A percentile compares a stretch with the other conserved stretches of the same genome.
Conservation (phyloP, 192 early-diverging fungal genomes). For the Kappamyces sp. region DNA sequence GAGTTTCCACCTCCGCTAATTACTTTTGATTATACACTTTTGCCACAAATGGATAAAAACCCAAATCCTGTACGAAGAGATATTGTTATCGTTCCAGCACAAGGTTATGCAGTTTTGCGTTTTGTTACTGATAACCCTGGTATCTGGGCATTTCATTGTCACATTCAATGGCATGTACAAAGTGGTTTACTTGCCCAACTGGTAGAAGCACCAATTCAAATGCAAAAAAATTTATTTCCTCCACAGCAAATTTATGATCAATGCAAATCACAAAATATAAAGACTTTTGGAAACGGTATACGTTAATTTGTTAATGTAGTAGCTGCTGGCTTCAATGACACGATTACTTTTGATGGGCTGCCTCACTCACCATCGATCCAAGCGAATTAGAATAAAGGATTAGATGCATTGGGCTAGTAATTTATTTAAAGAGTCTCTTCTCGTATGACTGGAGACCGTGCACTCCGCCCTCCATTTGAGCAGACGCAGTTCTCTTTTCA, state of each 20-base stretch:
- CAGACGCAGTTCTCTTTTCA: constrained; percentile 89
- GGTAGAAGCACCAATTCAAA: constrained; percentile 63
- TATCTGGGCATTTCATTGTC: constrained; percentile 82
- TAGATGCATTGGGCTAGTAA: neutral
- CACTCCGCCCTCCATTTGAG: constrained; percentile 95
- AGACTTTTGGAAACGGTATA: constrained; percentile 49
- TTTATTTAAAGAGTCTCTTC: constrained; percentile 59
- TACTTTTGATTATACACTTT: neutral
- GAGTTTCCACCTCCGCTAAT: neutral
- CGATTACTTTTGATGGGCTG: neutral
- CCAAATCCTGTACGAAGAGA: constrained; percentile 73
- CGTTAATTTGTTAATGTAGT: no score
- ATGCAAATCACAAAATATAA: constrained; percentile 54
- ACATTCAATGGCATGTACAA: constrained; percentile 72
- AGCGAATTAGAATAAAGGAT: no score
- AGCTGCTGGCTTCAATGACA: constrained; percentile 50
- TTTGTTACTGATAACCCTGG: constrained; percentile 79
- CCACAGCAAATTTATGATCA: constrained; percentile 55
- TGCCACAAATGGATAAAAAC: constrained; percentile 16
- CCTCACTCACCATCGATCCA: neutral
- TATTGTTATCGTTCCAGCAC: constrained; percentile 61
- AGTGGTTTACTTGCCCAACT: constrained; percentile 65
- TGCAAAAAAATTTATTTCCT: constrained; percentile 43
- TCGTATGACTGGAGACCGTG: constrained; percentile 84
- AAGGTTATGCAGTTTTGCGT: constrained; percentile 62